These are phyloP conservation scores for Hygrocybe coccinea DNA, from an alignment of 768 basidiomycete genomes.

Conservation along the genomic window DNA sequence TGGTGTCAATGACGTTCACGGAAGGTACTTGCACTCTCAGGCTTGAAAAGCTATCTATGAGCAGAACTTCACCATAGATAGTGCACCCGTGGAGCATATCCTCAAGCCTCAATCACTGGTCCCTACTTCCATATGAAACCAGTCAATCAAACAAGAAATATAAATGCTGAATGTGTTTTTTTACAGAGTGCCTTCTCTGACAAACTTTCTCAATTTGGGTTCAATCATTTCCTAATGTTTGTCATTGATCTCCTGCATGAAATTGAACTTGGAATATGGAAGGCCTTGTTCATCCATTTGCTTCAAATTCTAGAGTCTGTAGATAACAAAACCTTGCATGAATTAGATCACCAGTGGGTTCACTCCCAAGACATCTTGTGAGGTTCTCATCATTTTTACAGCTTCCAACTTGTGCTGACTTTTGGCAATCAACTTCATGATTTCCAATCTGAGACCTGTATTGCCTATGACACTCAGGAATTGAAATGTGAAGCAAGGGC, in stretches of 20 bases:
- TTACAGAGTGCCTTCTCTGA: background rate
- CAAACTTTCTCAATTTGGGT: background rate
- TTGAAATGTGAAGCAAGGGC: background rate
- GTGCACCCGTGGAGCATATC: background rate
- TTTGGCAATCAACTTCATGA: slow-evolving; percentile 8
- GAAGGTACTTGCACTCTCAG: background rate
- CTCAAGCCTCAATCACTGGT: slow-evolving; percentile 1
- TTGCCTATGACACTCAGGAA: slow-evolving; percentile 1
- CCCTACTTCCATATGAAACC: background rate
- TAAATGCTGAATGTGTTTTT: background rate
- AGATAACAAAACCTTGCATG: slow-evolving; percentile 9
- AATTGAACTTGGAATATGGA: slow-evolving; percentile 1
- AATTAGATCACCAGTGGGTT: slow-evolving; percentile 19
- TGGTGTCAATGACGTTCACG: slow-evolving; percentile 5
- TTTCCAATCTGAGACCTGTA: background rate
- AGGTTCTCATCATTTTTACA: slow-evolving; percentile 5
- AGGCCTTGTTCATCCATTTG: slow-evolving; percentile 2
- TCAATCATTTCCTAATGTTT: slow-evolving; percentile 2
- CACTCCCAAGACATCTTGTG: background rate
- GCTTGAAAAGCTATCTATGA: slow-evolving; percentile 5
- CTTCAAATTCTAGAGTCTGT: slow-evolving; percentile 6
- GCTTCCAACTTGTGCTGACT: slow-evolving; percentile 22
- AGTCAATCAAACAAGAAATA: background rate
- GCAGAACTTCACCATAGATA: background rate
- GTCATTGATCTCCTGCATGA: slow-evolving; percentile 3